Base-by-base conservation (phyloP, 225 moss, liverwort and hornwort species). In the Straminergon stramineum region DNA sequence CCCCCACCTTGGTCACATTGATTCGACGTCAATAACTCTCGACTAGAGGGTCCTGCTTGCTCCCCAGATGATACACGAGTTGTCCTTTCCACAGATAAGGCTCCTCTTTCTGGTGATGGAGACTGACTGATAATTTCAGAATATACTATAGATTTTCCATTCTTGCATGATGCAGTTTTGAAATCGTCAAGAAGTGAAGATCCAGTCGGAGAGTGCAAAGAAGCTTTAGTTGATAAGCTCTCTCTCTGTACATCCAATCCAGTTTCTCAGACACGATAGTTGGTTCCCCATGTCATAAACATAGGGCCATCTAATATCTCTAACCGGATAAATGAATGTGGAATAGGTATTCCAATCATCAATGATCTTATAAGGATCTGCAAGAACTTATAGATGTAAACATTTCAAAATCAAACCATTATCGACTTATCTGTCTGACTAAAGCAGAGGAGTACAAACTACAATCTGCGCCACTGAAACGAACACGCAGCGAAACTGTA, bases 21-120 rank as follows among this genome's bases (percentile, higher is more conserved):
- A 80, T 81, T 78, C 28, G 87, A 55, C 73, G 88, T 91, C 58
- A 58, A 55, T 53, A 90, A n/a, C 55, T 93, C 91, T 58, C 90
- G 86, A 78, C 88, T 73, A 75, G 94, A 92, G 75, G 94, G 91
- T 74, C 92, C 92, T 53, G 94, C 94, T 93, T 90, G 93, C 92
- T 93, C 87, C 90, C 90, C 94, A 71, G 94, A 85, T 60, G 92
- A 78, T 73, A 87, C 66, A 79, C 92, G 90, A 69, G 58, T 89
- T 85, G 74, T 79, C 88, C 90, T 94, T 84, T 91, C 91, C 73
- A 87, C 58, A 41, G 90, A 90, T 75, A 90, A 84, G 62, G 85
- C 31, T 78, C 83, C 65, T 82, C 65, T 89, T 89, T 92, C 93
- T 53, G 90, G 91, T 79, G 93, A 91, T 74, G 92, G 89, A 90